Evolutionary conservation across 495 filamentous ascomycete species (phyloP).

Genomic region (Talaromyces nanjingensis): DNA sequence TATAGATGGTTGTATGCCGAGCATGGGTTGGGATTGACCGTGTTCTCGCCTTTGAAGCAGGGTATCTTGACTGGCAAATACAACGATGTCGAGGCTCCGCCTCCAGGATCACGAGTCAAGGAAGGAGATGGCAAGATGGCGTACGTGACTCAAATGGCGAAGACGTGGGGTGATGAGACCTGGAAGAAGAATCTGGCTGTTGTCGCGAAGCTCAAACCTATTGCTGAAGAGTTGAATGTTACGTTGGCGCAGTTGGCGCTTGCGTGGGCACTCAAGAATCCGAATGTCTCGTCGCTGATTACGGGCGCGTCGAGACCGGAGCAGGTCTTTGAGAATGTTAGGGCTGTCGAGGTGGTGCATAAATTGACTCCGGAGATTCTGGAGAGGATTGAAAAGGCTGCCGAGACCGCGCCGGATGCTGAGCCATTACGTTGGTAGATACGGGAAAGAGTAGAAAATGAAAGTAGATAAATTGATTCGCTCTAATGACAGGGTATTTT

Average conservation of each 20-base stretch:
- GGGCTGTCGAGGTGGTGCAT: slow-evolving; percentile 52
- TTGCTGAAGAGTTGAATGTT: slow-evolving; percentile 62
- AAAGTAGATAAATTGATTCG: neutral
- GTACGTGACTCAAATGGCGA: slow-evolving; percentile 8
- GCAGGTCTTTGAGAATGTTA: slow-evolving; percentile 67
- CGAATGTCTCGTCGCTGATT: slow-evolving; percentile 66
- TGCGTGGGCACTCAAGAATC: slow-evolving; percentile 76
- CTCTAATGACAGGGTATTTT: neutral
- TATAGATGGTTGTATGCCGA: slow-evolving; percentile 49
- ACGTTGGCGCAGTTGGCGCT: slow-evolving; percentile 61
- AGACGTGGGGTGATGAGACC: slow-evolving; percentile 12
- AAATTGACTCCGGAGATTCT: slow-evolving; percentile 61
- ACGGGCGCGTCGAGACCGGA: slow-evolving; percentile 65
- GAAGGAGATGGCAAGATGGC: slow-evolving; percentile 11
- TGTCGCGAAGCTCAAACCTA: slow-evolving; percentile 41
- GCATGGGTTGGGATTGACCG: slow-evolving; percentile 54
- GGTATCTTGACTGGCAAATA: slow-evolving; percentile 69
- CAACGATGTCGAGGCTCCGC: slow-evolving; percentile 38
- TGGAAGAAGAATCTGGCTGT: slow-evolving; percentile 15
- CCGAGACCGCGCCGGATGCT: neutral
- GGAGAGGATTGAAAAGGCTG: slow-evolving; percentile 55
- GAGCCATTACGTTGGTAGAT: neutral
- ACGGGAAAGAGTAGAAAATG: neutral
- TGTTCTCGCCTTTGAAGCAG: slow-evolving; percentile 54
- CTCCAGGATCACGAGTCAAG: slow-evolving; percentile 3